Evolutionary conservation across 352 stramenopile species (phyloP).

Genomic region (Pilasporangium apinafurcum): DNA sequence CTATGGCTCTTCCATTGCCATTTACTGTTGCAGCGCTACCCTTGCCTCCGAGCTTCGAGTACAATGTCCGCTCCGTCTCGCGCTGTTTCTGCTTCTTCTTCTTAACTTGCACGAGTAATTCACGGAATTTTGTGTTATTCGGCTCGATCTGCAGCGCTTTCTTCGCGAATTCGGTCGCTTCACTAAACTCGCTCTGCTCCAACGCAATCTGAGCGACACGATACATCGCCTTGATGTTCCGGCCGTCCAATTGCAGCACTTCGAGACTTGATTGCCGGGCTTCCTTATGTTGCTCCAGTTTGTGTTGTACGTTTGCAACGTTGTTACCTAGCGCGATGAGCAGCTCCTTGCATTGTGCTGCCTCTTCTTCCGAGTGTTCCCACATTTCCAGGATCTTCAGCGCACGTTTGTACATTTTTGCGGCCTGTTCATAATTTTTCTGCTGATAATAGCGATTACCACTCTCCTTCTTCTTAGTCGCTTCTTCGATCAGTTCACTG

Average conservation of each 20-base stretch:
- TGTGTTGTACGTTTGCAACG: constrained; percentile 77
- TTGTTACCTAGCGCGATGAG: constrained; percentile 78
- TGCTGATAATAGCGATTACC: constrained; percentile 78
- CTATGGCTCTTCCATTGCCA: too few relatives aligned
- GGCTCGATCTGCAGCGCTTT: constrained; percentile 62
- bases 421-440: constrained; percentile 79
- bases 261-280: constrained; percentile 71
- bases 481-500: constrained; percentile 64
- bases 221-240: constrained; percentile 80
- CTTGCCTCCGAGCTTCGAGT: constrained; percentile 48
- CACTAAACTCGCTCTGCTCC: constrained; percentile 67
- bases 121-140: constrained; percentile 55
- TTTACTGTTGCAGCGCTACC: too few relatives aligned
- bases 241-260: constrained; percentile 63
- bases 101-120: constrained; percentile 58
- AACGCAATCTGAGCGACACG: constrained; percentile 61
- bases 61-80: constrained; percentile 54
- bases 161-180: constrained; percentile 48
- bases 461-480: constrained; percentile 79
- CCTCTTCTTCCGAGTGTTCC: constrained; percentile 49
- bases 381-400: constrained; percentile 77
- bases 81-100: constrained; percentile 63
- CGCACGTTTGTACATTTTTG: constrained; percentile 78
- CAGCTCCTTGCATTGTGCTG: constrained; percentile 60
- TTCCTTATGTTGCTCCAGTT: constrained; percentile 68